Evolutionary conservation across 768 basidiomycete species (phyloP), one percentile per base, ranked within the genome.

Genomic region (Pleurotus pulmonarius): DNA sequence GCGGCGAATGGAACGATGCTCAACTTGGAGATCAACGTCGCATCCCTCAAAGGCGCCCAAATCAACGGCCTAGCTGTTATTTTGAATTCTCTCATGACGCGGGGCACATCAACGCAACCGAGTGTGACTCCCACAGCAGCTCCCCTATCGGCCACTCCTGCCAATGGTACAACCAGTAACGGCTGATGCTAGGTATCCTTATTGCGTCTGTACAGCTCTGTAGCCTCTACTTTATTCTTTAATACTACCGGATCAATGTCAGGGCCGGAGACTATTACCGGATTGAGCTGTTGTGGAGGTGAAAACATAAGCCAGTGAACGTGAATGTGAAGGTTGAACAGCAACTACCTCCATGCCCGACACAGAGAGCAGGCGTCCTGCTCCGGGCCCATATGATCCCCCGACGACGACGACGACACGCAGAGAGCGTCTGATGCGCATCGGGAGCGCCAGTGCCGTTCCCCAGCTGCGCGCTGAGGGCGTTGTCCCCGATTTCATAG

Each of bases 1-100:
- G 83, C 84, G 2, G 80, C 83, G 5, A 85, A 89, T 63, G 89
- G 89, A 11, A 79, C 81, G 16, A 83, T 87, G 76, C 69, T 91
- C 57, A 87, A 79, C 65, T 71, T 93, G 54, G 90, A 92, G 60
- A 88, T 93, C 65, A 91, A 92, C 58, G 83, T 91, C 25, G 83
- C 85, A 13, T 69, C 86, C 16, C 73, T 93, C 55, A 86, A 90
- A 67, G 76, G 83, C 15, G 74, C 81, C n/a, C 90, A 92, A 64
- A 86, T 88, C 83, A 88, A 79, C 64, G 88, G 88, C 12, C 63
- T 91, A 60, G 87, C 87, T 16, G 72, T 86, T 59, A 73, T 92
- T 9, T 68, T 92, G 59, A 90, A 88, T 68, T 83, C 86, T 2
- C 67, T 91, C 60, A 85, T 88, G 77, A 77, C 82, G 24, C 76